phyloP scores from a whole-genome alignment of 129 eudicot genomes.

The sunflower (Helianthus annuus) region DNA sequence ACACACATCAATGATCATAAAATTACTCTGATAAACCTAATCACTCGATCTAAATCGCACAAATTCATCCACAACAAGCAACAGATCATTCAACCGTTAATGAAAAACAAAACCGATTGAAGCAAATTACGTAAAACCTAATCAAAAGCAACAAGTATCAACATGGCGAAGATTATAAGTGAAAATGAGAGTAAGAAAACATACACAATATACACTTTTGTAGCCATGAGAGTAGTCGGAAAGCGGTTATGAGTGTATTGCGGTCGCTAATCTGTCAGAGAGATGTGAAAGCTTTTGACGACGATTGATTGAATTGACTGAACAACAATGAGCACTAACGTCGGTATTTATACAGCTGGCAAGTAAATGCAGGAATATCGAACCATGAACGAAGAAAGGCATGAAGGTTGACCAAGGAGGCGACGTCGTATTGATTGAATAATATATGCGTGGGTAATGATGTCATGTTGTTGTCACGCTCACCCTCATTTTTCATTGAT shows the following conservation, averaged over 20 bases:
- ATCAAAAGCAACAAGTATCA: conserved; percentile 6
- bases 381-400: too few species aligned
- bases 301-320: conserved; percentile 39
- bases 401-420: background rate
- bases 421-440: conserved; percentile 30
- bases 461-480: conserved; percentile 50
- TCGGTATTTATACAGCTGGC: conserved; percentile 44
- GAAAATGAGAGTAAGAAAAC: background rate
- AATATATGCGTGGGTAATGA: conserved; percentile 30
- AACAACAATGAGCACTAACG: conserved; percentile 33
- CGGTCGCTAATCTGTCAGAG: conserved; percentile 20
- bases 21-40: background rate
- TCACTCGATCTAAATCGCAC: conserved; percentile 22
- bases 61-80: background rate
- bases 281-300: conserved; percentile 22
- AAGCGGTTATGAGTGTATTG: conserved; percentile 1
- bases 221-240: conserved; percentile 38
- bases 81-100: background rate
- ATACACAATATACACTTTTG: conserved; percentile 45
- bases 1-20: background rate
- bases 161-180: background rate
- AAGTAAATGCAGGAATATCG: background rate
- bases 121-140: conserved; percentile 14
- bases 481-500: conserved; percentile 38
- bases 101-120: background rate